A percentile compares a stretch with the other conserved stretches of the same genome.
Evolutionary conservation across 108 stramenopile species (phyloP).

Genomic region (Bacterosira constricta): DNA sequence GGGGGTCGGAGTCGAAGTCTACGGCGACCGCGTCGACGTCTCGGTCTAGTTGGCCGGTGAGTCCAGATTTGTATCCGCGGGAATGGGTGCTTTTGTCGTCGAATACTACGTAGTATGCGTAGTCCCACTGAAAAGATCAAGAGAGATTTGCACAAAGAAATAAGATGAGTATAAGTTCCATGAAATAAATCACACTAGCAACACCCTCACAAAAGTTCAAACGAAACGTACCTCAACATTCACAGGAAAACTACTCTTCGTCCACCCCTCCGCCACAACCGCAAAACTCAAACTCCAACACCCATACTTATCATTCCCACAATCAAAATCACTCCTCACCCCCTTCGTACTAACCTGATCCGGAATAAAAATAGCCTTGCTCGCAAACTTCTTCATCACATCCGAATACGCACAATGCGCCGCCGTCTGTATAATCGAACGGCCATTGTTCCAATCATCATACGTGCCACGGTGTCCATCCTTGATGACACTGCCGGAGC

Average conservation of each 20-base stretch:
- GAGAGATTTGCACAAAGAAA: neutral
- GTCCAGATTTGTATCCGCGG: slow-evolving; percentile 9
- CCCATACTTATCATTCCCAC: slow-evolving; percentile 25
- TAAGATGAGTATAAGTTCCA: neutral
- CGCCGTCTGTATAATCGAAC: slow-evolving; percentile 41
- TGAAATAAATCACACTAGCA: neutral
- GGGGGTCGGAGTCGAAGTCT: slow-evolving; percentile 13
- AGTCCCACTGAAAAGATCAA: slow-evolving; percentile 10
- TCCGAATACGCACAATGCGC: slow-evolving; percentile 51
- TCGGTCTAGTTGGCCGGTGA: slow-evolving; percentile 16
- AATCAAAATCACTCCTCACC: slow-evolving; percentile 25
- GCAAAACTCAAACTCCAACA: slow-evolving; percentile 38
- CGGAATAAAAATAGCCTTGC: slow-evolving; percentile 28
- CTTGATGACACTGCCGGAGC: slow-evolving; percentile 34
- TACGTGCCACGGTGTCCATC: slow-evolving; percentile 12
- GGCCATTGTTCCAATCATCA: slow-evolving; percentile 8
- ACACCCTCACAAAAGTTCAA: neutral
- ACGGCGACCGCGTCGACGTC: slow-evolving; percentile 12
- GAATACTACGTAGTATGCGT: slow-evolving; percentile 21
- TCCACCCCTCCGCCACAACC: slow-evolving; percentile 31
- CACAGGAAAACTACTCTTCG: slow-evolving; percentile 5
- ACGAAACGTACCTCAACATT: slow-evolving; percentile 21
- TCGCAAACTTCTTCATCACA: slow-evolving; percentile 36
- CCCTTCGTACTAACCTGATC: slow-evolving; percentile 19
- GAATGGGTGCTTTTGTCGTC: slow-evolving; percentile 12